phyloP scores from a whole-genome alignment of 768 basidiomycete genomes.

The Saitozyma sp. region DNA sequence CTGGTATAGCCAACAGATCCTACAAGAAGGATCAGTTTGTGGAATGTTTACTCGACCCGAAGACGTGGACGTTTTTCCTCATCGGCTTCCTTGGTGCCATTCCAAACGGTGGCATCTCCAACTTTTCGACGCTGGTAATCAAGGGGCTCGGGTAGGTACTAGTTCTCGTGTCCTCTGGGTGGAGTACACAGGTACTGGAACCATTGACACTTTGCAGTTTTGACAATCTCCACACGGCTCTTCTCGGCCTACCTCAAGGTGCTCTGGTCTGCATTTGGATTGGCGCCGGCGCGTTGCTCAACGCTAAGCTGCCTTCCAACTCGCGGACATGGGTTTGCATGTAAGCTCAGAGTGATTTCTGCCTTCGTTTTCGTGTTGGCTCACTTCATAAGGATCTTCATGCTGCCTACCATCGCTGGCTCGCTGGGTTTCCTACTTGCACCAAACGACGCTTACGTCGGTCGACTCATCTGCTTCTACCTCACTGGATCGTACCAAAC shows the following conservation, averaged over 20 bases:
- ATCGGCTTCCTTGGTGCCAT: conserved; percentile 48
- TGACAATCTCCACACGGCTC: conserved; percentile 46
- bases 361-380: too few species aligned
- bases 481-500: conserved; percentile 50
- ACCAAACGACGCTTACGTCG: conserved; percentile 47
- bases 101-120: conserved; percentile 51
- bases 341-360: too few species aligned
- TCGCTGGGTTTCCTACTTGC: conserved; percentile 52
- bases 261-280: conserved; percentile 51
- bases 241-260: conserved; percentile 53
- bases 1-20: conserved; percentile 47
- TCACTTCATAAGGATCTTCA: too few species aligned
- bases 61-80: conserved; percentile 51
- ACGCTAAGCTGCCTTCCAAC: conserved; percentile 43
- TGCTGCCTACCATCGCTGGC: conserved; percentile 51
- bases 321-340: conserved; percentile 44
- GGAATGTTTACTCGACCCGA: conserved; percentile 48
- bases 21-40: conserved; percentile 49
- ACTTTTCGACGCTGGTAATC: too few species aligned
- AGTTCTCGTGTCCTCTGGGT: conserved; percentile 16
- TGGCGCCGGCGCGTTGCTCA: conserved; percentile 42
- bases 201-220: conserved; percentile 49
- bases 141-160: neutral
- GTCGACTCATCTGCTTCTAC: conserved; percentile 51
- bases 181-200: conserved; percentile 46